Conservation (phyloP, 257 asterid species). For the Plantago elongata region DNA sequence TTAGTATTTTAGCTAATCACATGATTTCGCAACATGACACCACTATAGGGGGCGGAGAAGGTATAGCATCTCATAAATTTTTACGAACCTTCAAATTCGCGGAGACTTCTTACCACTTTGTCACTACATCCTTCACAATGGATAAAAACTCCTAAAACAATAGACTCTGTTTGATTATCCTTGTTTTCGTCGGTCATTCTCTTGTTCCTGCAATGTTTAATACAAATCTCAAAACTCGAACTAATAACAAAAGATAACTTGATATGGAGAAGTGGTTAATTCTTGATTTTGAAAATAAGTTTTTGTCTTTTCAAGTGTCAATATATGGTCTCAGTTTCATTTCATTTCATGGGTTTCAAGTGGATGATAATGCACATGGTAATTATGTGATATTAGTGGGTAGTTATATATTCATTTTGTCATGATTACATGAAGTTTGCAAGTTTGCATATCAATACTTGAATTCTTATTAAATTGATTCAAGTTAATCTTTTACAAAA, state of each 20-base stretch:
- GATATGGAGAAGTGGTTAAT: background rate
- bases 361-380: background rate
- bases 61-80: background rate
- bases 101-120: conserved; percentile 29
- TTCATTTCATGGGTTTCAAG: background rate
- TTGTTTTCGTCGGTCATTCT: conserved; percentile 1
- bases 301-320: background rate
- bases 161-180: conserved; percentile 15
- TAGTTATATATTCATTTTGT: conserved; percentile 16
- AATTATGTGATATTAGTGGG: background rate
- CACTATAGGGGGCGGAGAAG: no score
- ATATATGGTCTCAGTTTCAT: conserved; percentile 1
- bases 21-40: no score
- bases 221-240: no score
- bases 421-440: background rate
- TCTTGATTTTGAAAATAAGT: background rate
- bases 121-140: conserved; percentile 53
- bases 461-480: no score
- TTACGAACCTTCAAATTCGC: conserved; percentile 42
- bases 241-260: background rate
- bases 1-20: no score
- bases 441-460: no score
- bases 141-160: conserved; percentile 45
- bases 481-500: no score
- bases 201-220: background rate